Percentiles rank a stretch among this genome's conserved stretches.
Evolutionary conservation across 345 rosid genomes (phyloP).

Genomic region (Eucalyptus cloeziana): DNA sequence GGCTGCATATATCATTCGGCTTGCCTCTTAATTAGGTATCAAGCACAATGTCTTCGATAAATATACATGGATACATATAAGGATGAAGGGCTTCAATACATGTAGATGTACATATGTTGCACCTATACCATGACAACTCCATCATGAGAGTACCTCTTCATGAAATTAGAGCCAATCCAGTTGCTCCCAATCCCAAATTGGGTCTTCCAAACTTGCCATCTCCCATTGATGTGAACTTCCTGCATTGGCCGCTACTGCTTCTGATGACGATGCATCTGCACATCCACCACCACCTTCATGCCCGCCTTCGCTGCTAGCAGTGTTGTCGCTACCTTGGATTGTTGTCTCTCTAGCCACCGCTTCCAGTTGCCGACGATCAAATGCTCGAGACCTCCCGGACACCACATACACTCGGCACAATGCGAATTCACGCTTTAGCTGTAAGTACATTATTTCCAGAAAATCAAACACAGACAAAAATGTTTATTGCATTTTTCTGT

Average conservation of each 20-base stretch:
- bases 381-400: no score
- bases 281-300: background rate
- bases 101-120: background rate
- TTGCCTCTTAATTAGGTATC: background rate
- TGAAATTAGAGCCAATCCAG: background rate
- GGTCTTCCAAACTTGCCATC: constrained; percentile 1
- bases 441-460: background rate
- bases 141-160: background rate
- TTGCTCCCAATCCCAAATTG: constrained; percentile 50
- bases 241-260: background rate
- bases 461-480: no score
- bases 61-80: background rate
- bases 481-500: background rate
- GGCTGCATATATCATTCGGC: background rate
- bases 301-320: constrained; percentile 22
- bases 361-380: no score
- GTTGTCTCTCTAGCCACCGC: no score
- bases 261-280: background rate
- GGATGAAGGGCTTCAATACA: background rate
- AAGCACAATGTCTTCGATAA: background rate
- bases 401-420: no score
- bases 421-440: constrained; percentile 52
- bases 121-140: background rate
- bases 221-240: constrained; percentile 10
- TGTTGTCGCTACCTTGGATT: background rate